Evolutionary conservation across 108 stramenopile genomes (phyloP).

Genomic region (Hondaea fermentalgiana): DNA sequence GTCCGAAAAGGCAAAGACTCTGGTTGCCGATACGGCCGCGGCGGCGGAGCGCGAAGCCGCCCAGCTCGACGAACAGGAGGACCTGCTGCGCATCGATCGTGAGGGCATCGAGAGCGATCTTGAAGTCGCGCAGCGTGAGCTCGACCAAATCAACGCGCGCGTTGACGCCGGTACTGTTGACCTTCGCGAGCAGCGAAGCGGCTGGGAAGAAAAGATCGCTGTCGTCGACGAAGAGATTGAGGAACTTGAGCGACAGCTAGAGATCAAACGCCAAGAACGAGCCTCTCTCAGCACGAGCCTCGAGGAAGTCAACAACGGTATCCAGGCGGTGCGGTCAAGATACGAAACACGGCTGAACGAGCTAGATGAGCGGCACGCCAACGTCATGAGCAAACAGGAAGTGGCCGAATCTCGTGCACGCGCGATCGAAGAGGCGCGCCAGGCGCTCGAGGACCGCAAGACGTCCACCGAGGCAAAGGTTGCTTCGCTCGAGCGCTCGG

Average conservation of each 20-base stretch:
- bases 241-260: slow-evolving; percentile 4
- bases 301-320: neutral
- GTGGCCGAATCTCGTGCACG: neutral
- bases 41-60: neutral
- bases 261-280: neutral
- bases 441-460: neutral
- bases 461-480: neutral
- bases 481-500: neutral
- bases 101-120: neutral
- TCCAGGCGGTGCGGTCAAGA: neutral
- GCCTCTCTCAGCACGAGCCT: neutral
- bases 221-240: neutral
- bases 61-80: neutral
- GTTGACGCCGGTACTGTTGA: neutral
- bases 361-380: neutral
- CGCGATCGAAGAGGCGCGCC: neutral
- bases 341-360: neutral
- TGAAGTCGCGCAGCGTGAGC: neutral
- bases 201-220: neutral
- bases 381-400: neutral
- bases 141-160: slow-evolving; percentile 8
- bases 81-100: neutral
- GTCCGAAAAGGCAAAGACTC: neutral
- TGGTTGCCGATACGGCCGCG: neutral
- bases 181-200: neutral